Evolutionary conservation across 768 basidiomycete species (phyloP).

Genomic region (Asterophora lycoperdoides): DNA sequence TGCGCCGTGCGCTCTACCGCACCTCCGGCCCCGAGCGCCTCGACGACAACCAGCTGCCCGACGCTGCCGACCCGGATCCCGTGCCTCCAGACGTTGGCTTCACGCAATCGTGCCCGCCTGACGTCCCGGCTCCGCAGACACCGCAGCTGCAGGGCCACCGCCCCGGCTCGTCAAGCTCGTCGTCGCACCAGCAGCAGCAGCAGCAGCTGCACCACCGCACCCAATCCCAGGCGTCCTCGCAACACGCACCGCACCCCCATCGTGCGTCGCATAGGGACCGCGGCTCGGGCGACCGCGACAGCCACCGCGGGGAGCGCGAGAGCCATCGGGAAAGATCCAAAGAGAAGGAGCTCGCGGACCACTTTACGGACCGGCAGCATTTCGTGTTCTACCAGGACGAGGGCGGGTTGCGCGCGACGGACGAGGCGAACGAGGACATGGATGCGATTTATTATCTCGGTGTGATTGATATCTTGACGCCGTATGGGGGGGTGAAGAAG

Average conservation of each 20-base stretch:
- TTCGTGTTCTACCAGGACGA: slow-evolving; percentile 98
- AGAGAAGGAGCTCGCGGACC: slow-evolving; percentile 47
- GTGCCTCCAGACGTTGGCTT: not conserved
- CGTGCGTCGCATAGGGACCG: not conserved
- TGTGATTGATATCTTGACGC: slow-evolving; percentile 95
- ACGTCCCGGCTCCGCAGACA: no score
- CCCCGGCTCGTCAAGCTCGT: not conserved
- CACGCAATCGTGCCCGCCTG: not conserved
- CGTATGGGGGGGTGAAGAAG: slow-evolving; percentile 73
- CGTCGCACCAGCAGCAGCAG: not conserved
- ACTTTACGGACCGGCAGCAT: slow-evolving; percentile 57
- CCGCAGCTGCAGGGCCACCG: no score
- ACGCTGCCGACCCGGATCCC: slow-evolving; percentile 13
- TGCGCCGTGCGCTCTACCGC: slow-evolving; percentile 77
- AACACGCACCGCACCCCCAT: not conserved
- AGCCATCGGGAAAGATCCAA: slow-evolving; percentile 17
- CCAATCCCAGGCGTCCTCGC: not conserved
- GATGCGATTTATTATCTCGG: slow-evolving; percentile 91
- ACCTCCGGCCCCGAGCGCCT: slow-evolving; percentile 75
- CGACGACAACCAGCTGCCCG: slow-evolving; percentile 25
- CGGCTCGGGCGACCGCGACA: slow-evolving; percentile 42
- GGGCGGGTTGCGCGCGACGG: slow-evolving; percentile 85
- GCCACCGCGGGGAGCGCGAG: slow-evolving; percentile 38
- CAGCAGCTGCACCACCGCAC: not conserved
- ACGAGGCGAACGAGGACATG: slow-evolving; percentile 71